Percentiles rank a stretch among this genome's conserved stretches.
These are phyloP conservation scores for Linderina pennispora DNA, from an alignment of 192 early-diverging fungal species.

Conservation along the genomic window DNA sequence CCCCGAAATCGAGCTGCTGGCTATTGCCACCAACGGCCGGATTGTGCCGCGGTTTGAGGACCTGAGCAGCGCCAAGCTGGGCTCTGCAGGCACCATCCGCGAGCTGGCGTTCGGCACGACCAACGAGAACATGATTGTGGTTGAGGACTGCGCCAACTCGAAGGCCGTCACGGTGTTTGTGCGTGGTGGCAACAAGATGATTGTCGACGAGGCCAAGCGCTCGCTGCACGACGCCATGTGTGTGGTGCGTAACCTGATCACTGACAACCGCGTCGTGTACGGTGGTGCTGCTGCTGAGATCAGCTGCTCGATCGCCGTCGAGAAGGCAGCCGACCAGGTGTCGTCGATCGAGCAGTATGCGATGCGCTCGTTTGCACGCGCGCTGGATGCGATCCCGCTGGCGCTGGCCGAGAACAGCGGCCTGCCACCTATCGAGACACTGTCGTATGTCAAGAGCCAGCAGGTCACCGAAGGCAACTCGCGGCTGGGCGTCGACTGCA, in stretches of 20 bases:
- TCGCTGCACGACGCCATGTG: conserved; percentile 98
- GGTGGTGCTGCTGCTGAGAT: conserved; percentile 99
- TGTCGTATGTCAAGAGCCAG: conserved; percentile 91
- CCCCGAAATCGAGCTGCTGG: conserved; percentile 98
- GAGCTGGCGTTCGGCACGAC: conserved; percentile 96
- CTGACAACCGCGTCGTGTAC: conserved; percentile 98
- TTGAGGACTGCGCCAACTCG: conserved; percentile 99
- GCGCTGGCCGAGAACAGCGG: conserved; percentile 98
- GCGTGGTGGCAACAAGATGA: conserved; percentile 99
- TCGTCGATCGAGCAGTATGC: conserved; percentile 98
- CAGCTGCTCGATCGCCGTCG: conserved; percentile 88
- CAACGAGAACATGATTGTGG: conserved; percentile 98
- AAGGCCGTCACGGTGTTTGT: conserved; percentile 96
- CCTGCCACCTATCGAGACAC: conserved; percentile 90
- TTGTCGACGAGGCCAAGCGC: conserved; percentile 98
- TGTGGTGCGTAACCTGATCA: conserved; percentile 94
- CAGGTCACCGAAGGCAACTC: conserved; percentile 85
- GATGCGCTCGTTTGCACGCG: conserved; percentile 97
- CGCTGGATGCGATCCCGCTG: conserved; percentile 91
- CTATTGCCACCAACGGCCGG: conserved; percentile 99
- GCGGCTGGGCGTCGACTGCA: conserved; percentile 93
- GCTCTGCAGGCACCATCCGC: conserved; percentile 88
- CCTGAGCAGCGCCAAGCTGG: conserved; percentile 80
- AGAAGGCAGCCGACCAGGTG: conserved; percentile 82
- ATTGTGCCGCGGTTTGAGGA: conserved; percentile 99